Conservation (phyloP, 345 rosid genomes). For the Aquilaria sinensis region DNA sequence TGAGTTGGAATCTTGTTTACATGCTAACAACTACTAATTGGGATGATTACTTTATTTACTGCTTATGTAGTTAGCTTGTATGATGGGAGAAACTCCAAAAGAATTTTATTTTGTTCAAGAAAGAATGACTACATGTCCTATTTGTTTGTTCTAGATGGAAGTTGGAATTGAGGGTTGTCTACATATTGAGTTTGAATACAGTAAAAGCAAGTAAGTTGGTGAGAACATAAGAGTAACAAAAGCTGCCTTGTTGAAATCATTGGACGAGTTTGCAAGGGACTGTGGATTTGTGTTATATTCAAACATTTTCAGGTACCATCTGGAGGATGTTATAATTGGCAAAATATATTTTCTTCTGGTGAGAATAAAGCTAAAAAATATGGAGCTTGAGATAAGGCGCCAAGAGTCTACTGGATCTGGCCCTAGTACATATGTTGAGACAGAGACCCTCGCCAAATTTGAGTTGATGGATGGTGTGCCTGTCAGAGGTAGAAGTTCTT, state of each 20-base stretch:
- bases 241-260: not conserved
- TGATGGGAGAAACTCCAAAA: conserved; percentile 1
- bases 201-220: conserved; percentile 53
- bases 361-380: conserved; percentile 56
- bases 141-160: conserved; percentile 32
- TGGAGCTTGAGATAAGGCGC: conserved; percentile 71
- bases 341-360: conserved; percentile 59
- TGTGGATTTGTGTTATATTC: not conserved
- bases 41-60: not conserved
- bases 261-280: not conserved
- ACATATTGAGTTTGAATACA: conserved; percentile 63
- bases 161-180: conserved; percentile 65
- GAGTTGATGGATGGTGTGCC: conserved; percentile 73
- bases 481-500: conserved; percentile 37
- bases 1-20: not conserved
- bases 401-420: conserved; percentile 66
- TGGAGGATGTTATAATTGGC: conserved; percentile 57
- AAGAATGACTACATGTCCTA: not conserved
- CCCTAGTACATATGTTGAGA: conserved; percentile 56
- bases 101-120: not conserved
- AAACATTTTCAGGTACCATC: conserved; percentile 40
- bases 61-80: not conserved
- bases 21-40: no score
- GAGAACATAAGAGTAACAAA: not conserved
- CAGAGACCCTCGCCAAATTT: conserved; percentile 56